Conservation (phyloP, 2,329 filamentous ascomycete species). For the Colletotrichum brevisporum region DNA sequence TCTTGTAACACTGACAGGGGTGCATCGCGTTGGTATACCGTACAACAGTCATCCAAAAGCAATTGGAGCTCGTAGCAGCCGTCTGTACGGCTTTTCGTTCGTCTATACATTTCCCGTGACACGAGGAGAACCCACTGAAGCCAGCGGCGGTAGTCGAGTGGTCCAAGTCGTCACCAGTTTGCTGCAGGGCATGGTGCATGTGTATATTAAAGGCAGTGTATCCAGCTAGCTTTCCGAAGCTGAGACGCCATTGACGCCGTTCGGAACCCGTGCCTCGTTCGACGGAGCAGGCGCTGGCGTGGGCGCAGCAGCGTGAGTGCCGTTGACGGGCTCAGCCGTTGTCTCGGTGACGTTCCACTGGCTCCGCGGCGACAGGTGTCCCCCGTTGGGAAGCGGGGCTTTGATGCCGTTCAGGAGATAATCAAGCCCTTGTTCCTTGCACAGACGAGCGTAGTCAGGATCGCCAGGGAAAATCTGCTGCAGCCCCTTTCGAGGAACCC, state of each 20-base stretch:
- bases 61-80: conserved; percentile 11
- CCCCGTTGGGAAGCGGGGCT: conserved; percentile 63
- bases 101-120: conserved; percentile 2
- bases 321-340: conserved; percentile 28
- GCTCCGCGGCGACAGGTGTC: conserved; percentile 62
- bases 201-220: conserved; percentile 34
- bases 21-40: not conserved
- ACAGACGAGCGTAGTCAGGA: conserved; percentile 69
- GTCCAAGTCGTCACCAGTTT: conserved; percentile 12
- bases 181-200: conserved; percentile 23
- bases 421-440: conserved; percentile 69
- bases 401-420: conserved; percentile 65
- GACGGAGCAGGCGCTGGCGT: conserved; percentile 2
- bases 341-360: conserved; percentile 43
- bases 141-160: conserved; percentile 5
- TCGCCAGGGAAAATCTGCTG: conserved; percentile 68
- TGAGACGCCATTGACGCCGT: conserved; percentile 37
- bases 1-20: conserved; percentile 9
- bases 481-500: conserved; percentile 69
- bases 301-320: conserved; percentile 18
- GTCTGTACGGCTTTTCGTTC: conserved; percentile 7
- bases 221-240: conserved; percentile 29
- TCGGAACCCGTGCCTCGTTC: conserved; percentile 19
- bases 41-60: conserved; percentile 24
- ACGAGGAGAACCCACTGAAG: conserved; percentile 7